Percentiles rank a stretch among this genome's conserved stretches.
Conservation (phyloP, 345 rosid genomes). For the Lagerstroemia speciosa region DNA sequence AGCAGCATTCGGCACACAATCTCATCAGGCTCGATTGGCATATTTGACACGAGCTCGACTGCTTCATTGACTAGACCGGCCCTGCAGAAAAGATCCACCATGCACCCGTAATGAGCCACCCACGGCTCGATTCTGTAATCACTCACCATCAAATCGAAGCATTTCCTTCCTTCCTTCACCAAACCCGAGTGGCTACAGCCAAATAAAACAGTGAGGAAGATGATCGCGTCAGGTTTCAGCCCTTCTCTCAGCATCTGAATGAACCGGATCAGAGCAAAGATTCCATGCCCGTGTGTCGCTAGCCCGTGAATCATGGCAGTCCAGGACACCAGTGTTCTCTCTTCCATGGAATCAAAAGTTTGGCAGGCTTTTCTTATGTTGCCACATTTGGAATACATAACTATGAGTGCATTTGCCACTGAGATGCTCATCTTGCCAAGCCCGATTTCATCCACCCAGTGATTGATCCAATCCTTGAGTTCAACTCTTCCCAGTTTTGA, state of each 20-base stretch:
- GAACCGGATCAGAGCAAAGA: conserved; percentile 25
- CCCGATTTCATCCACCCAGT: conserved; percentile 18
- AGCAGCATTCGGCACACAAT: conserved; percentile 31
- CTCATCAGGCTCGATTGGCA: conserved; percentile 31
- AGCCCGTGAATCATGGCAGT: conserved; percentile 33
- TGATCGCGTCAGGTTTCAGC: conserved; percentile 25
- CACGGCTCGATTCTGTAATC: conserved; percentile 22
- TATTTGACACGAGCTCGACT: conserved; percentile 21
- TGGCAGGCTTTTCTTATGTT: conserved; percentile 27
- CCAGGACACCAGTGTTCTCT: conserved; percentile 34
- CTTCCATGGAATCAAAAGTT: conserved; percentile 26
- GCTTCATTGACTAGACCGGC: conserved; percentile 30
- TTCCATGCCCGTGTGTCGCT: conserved; percentile 33
- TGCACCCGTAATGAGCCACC: conserved; percentile 41
- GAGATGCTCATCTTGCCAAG: conserved; percentile 17
- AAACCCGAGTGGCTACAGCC: conserved; percentile 38
- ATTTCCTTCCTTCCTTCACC: conserved; percentile 25
- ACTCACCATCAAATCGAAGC: conserved; percentile 25
- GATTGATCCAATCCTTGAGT: conserved; percentile 25
- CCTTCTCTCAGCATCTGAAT: conserved; percentile 27
- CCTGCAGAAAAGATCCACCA: conserved; percentile 46
- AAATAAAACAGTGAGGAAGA: conserved; percentile 29
- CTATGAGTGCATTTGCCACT: conserved; percentile 33
- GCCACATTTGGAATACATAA: conserved; percentile 43
- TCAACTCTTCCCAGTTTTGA: conserved; percentile 28